Percentiles rank a stretch among this genome's conserved stretches.
Evolutionary conservation across 306 rosid genomes (phyloP).

Genomic region (Quercus berberidifolia): DNA sequence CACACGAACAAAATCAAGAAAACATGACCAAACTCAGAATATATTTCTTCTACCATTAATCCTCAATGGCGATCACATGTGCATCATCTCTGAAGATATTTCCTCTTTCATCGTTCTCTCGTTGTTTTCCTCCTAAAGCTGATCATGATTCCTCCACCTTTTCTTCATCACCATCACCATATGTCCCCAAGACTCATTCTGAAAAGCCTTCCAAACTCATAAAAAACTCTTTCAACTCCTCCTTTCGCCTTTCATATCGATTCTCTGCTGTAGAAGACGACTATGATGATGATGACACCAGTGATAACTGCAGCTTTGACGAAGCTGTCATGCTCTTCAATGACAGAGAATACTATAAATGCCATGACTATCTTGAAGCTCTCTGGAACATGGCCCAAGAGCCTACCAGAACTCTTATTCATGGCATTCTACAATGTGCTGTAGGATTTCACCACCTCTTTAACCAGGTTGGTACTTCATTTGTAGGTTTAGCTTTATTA

Average conservation of each 20-base stretch:
- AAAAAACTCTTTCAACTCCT: background rate
- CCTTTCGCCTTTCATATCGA: conserved; percentile 27
- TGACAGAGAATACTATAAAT: conserved; percentile 59
- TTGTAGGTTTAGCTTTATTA: background rate
- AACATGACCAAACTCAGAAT: too few relatives aligned
- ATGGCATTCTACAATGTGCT: conserved; percentile 85
- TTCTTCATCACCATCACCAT: background rate
- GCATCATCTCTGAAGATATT: background rate
- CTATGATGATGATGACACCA: conserved; percentile 27
- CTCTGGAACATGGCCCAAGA: conserved; percentile 79
- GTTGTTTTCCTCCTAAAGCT: background rate
- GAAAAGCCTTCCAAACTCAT: background rate
- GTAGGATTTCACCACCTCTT: conserved; percentile 93
- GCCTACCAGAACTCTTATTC: conserved; percentile 76
- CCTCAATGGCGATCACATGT: background rate
- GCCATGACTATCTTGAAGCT: conserved; percentile 81
- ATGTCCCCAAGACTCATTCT: background rate
- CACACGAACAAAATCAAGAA: too few relatives aligned
- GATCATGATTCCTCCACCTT: background rate
- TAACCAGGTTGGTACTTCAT: conserved; percentile 48
- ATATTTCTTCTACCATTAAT: background rate
- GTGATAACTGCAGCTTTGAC: conserved; percentile 42
- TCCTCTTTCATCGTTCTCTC: background rate
- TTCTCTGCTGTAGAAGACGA: conserved; percentile 27
- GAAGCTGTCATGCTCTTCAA: conserved; percentile 67